A percentile compares a stretch with the other conserved stretches of the same genome.
Conservation (phyloP, 257 asterid genomes). For the Ajuga chamaepitys region DNA sequence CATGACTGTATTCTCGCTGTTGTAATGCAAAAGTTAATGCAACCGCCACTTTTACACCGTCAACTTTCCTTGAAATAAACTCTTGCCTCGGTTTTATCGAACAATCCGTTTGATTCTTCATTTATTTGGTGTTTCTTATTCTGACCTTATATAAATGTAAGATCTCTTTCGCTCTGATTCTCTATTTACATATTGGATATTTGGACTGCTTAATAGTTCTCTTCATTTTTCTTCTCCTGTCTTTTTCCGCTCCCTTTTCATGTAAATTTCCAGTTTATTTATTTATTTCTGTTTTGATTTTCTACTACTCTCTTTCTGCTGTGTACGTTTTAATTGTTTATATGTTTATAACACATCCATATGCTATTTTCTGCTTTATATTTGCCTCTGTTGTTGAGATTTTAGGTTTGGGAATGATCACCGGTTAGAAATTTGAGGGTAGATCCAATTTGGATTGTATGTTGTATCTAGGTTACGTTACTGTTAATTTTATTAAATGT, state of each 20-base stretch:
- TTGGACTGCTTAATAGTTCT: neutral
- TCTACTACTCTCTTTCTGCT: neutral
- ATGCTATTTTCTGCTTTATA: neutral
- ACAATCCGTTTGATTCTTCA: conserved; percentile 12
- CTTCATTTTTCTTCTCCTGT: conserved; percentile 1
- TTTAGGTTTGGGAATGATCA: conserved; percentile 9
- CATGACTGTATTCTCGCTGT: conserved; percentile 3
- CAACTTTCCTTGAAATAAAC: conserved; percentile 26
- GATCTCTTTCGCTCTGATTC: conserved; percentile 10
- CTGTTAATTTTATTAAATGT: neutral
- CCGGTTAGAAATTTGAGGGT: neutral
- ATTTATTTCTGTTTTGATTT: neutral
- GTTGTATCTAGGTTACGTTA: neutral
- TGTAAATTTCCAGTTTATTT: conserved; percentile 6
- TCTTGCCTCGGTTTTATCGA: conserved; percentile 28
- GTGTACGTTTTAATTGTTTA: too few species aligned
- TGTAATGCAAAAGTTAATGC: conserved; percentile 16
- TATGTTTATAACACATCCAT: neutral
- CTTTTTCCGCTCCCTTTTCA: neutral
- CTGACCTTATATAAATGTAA: conserved; percentile 16
- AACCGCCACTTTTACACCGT: conserved; percentile 23
- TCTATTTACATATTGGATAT: conserved; percentile 3
- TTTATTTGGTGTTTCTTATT: neutral
- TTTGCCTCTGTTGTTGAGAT: neutral
- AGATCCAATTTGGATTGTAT: neutral